Evolutionary conservation across 2,329 filamentous ascomycete genomes (phyloP).

Genomic region (Colletotrichum chrysophilum): DNA sequence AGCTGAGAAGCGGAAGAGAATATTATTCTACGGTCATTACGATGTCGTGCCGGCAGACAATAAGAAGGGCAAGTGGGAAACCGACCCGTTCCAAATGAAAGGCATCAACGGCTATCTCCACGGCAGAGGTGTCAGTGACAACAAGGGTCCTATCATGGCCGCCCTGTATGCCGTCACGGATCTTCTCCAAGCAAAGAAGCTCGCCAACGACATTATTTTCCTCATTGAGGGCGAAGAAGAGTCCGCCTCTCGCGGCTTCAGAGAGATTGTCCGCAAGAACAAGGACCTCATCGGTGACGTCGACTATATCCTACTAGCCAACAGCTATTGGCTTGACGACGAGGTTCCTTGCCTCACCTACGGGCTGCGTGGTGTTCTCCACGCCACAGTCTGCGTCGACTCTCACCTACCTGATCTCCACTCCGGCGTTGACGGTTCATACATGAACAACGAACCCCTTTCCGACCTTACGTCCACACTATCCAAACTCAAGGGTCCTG

Average conservation of each 20-base stretch:
- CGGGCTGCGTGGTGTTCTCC: constrained; percentile 89
- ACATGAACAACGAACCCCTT: constrained; percentile 86
- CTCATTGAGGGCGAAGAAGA: constrained; percentile 98
- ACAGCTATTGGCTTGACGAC: constrained; percentile 98
- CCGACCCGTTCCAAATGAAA: constrained; percentile 87
- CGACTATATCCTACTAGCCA: constrained; percentile 93
- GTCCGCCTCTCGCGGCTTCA: constrained; percentile 89
- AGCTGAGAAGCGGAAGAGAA: constrained; percentile 74
- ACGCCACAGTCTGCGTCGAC: constrained; percentile 88
- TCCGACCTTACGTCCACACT: constrained; percentile 89
- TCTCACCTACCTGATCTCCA: constrained; percentile 89
- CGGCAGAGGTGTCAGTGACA: constrained; percentile 94
- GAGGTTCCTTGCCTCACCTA: constrained; percentile 96
- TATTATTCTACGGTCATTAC: constrained; percentile 98
- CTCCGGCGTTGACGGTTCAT: constrained; percentile 94
- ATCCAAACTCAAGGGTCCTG: constrained; percentile 78
- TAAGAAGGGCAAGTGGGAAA: constrained; percentile 81
- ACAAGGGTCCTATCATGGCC: constrained; percentile 95
- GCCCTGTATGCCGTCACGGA: constrained; percentile 94
- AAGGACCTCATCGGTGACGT: constrained; percentile 87
- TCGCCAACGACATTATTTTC: constrained; percentile 90
- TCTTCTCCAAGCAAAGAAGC: constrained; percentile 79
- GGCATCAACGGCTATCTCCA: constrained; percentile 94
- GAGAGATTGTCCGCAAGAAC: constrained; percentile 78
- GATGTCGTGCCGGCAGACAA: constrained; percentile 93